phyloP scores from a whole-genome alignment of 2,329 filamentous ascomycete genomes.

The Monilinia laxa region DNA sequence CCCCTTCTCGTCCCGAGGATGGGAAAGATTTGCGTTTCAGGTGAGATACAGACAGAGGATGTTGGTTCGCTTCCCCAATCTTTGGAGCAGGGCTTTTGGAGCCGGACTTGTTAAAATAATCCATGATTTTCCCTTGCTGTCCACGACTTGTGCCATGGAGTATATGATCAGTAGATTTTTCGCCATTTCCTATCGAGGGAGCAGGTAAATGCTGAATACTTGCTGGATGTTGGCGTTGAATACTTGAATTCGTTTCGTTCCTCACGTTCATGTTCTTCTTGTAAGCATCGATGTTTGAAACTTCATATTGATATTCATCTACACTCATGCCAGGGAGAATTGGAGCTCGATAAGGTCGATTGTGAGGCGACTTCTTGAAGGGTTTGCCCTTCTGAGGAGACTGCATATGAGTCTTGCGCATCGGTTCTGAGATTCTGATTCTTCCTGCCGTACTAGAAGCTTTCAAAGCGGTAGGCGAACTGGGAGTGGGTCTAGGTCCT shows the following conservation, averaged over 20 bases:
- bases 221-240: background rate
- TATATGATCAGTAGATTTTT: background rate
- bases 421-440: background rate
- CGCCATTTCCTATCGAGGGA: background rate
- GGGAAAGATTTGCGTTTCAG: slow-evolving; percentile 14
- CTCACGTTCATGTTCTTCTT: background rate
- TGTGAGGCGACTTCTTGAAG: slow-evolving; percentile 15
- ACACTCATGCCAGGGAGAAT: slow-evolving; percentile 22
- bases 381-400: slow-evolving; percentile 1
- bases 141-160: background rate
- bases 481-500: slow-evolving; percentile 17
- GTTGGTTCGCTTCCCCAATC: background rate
- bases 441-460: background rate
- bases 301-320: slow-evolving; percentile 10
- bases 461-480: background rate
- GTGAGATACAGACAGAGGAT: background rate
- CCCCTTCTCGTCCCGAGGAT: background rate
- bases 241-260: background rate
- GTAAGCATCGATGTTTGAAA: background rate
- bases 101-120: background rate
- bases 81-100: background rate
- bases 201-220: background rate
- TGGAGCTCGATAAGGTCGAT: slow-evolving; percentile 14
- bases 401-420: background rate
- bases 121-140: background rate